Base-by-base conservation (phyloP, 257 asterid genomes). In the Coffea eugenioides region DNA sequence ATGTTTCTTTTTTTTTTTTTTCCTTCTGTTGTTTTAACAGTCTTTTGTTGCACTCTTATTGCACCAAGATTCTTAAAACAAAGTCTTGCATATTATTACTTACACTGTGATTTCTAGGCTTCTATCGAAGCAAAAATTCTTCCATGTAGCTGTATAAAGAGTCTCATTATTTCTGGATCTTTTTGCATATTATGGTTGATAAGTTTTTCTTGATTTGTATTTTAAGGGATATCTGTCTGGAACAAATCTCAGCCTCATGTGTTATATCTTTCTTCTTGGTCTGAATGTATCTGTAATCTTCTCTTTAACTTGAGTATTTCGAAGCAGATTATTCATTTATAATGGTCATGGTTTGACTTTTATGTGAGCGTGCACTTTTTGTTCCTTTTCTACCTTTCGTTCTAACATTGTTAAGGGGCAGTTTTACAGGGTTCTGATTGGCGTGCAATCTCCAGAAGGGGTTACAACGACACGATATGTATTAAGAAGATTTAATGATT, bases 361-460 rank as follows among this genome's bases (percentile, higher is more conserved):
- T 39, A 4, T 39, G 43, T 39, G 43, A 39, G 14, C 43, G 6
- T 13, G 21, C 18, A 21, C n/a, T 21, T 51, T 25, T 16, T 57
- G n/a, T 45, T 70, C 31, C 31, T 65, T 25, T 3, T 36, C 1
- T 11, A 66, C 25, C 34, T 75, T 46, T 18, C 56, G 56, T 78
- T 76, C 85, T 90, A 81, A 89, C 90, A 76, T 85, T 85, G 80
- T 82, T 73, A 80, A 77, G 84, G 82, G 90, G 87, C 97, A 94
- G 99, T 96, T 91, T 88, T 96, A 94, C 93, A 94, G 99, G 97
- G 94, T 95, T 83, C 89, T 90, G 83, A 92, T 95, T 46, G 98
- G 98, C 78, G 18, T 93, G 80, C 99, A 95, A 85, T 95, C 99
- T 81, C 97, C 97, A 23, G 95, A 87, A 83, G 98, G 98, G 76